Evolutionary conservation across 1,139 yeast genomes (phyloP).

Genomic region (Nadsonia starkeyi-henricii): DNA sequence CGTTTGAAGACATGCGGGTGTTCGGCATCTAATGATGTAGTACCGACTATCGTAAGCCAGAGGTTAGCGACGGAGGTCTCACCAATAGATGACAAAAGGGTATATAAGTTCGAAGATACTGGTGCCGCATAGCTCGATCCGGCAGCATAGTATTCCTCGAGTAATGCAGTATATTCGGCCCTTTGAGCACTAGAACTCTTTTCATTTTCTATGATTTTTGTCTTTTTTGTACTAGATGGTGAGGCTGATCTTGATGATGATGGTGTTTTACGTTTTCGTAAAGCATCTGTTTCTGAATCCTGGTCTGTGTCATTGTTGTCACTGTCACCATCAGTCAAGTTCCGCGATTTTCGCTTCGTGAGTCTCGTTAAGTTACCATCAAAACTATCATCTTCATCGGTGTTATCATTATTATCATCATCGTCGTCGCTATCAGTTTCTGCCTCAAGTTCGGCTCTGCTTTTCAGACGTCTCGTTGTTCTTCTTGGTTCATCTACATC

Average conservation of each 20-base stretch:
- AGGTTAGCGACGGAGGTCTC: slow-evolving; percentile 56
- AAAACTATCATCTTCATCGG: slow-evolving; percentile 9
- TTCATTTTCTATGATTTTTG: slow-evolving; percentile 1
- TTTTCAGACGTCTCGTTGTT: slow-evolving; percentile 9
- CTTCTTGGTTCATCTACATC: slow-evolving; percentile 7
- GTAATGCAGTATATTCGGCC: slow-evolving; percentile 9
- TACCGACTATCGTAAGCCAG: slow-evolving; percentile 85
- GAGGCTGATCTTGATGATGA: slow-evolving; percentile 12
- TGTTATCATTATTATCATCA: slow-evolving; percentile 24
- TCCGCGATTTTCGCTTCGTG: slow-evolving; percentile 13
- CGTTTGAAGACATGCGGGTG: slow-evolving; percentile 67
- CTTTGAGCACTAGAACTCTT: slow-evolving; percentile 2
- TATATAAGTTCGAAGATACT: slow-evolving; percentile 64
- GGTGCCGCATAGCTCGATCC: slow-evolving; percentile 34
- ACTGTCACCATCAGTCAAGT: slow-evolving; percentile 21
- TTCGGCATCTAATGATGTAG: slow-evolving; percentile 63
- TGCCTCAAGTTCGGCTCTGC: slow-evolving; percentile 12
- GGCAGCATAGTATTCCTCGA: slow-evolving; percentile 14
- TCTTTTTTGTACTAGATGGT: slow-evolving; percentile 7
- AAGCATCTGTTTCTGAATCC: slow-evolving; percentile 12
- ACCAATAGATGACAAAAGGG: slow-evolving; percentile 65
- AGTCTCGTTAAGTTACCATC: slow-evolving; percentile 13
- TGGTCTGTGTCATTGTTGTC: slow-evolving; percentile 24
- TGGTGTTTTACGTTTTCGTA: slow-evolving; percentile 21
- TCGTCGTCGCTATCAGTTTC: slow-evolving; percentile 20